These are phyloP conservation scores for Guillardia theta DNA, from an alignment of 78 protist species.

Conservation along the genomic window DNA sequence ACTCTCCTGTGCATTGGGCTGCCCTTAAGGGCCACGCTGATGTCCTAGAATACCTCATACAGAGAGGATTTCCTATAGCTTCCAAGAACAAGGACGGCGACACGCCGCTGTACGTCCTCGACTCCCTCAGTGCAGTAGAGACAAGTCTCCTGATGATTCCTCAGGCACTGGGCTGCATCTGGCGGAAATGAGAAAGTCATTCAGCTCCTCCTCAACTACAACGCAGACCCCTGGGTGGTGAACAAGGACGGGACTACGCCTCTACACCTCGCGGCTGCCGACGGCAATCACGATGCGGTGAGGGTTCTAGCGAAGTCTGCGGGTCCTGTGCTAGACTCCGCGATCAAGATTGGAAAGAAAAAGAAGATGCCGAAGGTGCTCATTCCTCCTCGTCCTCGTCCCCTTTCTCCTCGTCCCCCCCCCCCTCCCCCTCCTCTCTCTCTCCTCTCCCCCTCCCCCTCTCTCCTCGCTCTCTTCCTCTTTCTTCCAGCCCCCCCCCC, in stretches of 20 bases:
- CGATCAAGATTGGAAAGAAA: too few species aligned
- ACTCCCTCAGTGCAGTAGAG: background rate
- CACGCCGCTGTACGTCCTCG: background rate
- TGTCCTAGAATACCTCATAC: background rate
- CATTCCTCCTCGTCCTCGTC: background rate
- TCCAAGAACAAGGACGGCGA: slow-evolving; percentile 6
- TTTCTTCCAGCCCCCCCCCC: too few species aligned
- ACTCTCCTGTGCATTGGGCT: slow-evolving; percentile 18
- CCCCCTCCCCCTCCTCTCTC: background rate
- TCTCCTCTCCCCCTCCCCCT: background rate
- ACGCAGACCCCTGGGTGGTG: background rate
- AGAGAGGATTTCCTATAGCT: background rate
- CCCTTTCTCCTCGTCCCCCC: background rate
- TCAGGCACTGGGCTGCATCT: background rate
- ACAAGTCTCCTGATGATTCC: background rate
- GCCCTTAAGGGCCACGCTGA: background rate
- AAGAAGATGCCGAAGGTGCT: too few species aligned
- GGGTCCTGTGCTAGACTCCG: too few species aligned
- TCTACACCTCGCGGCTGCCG: slow-evolving; percentile 13
- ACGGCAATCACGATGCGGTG: background rate
- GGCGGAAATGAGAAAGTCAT: background rate
- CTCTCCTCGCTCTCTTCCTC: background rate
- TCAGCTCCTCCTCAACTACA: background rate
- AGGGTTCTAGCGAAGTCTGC: background rate
- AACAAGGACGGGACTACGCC: background rate